Percentiles rank a stretch among this genome's conserved stretches.
phyloP scores from a whole-genome alignment of 1,139 yeast genomes.

The Yamadazyma conglobata region DNA sequence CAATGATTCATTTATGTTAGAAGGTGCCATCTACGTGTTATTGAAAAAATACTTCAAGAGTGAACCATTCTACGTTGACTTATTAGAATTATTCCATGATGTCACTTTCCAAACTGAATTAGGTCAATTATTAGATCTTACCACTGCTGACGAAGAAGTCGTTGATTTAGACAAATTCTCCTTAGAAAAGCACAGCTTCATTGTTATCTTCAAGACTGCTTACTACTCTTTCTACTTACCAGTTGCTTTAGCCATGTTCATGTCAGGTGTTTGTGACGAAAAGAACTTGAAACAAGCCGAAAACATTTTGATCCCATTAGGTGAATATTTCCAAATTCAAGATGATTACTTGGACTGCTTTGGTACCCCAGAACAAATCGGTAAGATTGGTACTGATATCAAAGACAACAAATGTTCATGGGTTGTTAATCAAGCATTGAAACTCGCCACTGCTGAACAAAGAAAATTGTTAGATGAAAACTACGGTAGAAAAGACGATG shows the following conservation, averaged over 20 bases:
- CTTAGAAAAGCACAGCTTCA: conserved; percentile 85
- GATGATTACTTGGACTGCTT: conserved; percentile 97
- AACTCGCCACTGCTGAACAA: conserved; percentile 75
- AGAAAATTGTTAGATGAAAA: conserved; percentile 77
- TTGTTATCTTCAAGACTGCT: conserved; percentile 95
- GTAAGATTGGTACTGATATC: conserved; percentile 98
- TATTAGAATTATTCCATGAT: conserved; percentile 88
- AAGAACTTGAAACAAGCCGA: conserved; percentile 83
- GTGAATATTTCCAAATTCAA: conserved; percentile 98
- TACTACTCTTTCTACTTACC: conserved; percentile 97
- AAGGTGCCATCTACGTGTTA: conserved; percentile 86
- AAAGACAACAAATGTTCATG: conserved; percentile 98
- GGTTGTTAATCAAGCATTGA: conserved; percentile 91
- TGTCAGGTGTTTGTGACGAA: conserved; percentile 72
- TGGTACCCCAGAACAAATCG: conserved; percentile 96
- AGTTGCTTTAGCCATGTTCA: conserved; percentile 93
- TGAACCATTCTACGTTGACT: conserved; percentile 82
- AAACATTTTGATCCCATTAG: conserved; percentile 87
- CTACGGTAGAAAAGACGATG: conserved; percentile 81
- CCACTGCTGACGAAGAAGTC: conserved; percentile 94
- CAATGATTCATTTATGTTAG: conserved; percentile 96
- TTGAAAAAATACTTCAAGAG: conserved; percentile 84
- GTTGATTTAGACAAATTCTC: conserved; percentile 89
- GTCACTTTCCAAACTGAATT: conserved; percentile 97
- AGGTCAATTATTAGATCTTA: conserved; percentile 92